These are phyloP conservation scores for Aureobasidium sp. DNA, from an alignment of 2,329 filamentous ascomycete genomes.

Conservation along the genomic window DNA sequence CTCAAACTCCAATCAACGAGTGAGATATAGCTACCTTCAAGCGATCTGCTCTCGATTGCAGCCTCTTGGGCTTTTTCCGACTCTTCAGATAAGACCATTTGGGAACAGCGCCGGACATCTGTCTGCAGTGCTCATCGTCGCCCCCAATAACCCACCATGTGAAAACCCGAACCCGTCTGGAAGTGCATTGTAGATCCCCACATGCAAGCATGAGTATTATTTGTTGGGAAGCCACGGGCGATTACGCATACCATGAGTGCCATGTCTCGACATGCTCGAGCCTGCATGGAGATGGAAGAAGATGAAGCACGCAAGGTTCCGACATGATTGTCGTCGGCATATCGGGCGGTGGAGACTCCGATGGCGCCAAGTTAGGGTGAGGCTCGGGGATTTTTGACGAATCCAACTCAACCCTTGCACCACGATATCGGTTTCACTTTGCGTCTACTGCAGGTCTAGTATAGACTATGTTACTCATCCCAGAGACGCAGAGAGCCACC, in stretches of 20 bases:
- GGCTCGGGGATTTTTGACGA: neutral
- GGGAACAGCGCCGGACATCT: neutral
- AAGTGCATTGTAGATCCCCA: conserved; percentile 1
- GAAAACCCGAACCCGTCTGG: neutral
- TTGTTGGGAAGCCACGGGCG: conserved; percentile 10
- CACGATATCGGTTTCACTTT: neutral
- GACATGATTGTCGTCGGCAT: neutral
- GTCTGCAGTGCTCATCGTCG: neutral
- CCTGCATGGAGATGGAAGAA: neutral
- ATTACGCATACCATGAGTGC: neutral
- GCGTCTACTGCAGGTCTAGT: neutral
- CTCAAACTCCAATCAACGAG: neutral
- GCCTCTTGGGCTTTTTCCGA: neutral
- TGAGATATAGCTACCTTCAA: neutral
- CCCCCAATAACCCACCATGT: neutral
- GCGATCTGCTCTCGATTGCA: neutral
- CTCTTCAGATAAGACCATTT: neutral
- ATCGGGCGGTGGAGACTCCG: neutral
- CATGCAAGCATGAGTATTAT: neutral
- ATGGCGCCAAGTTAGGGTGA: neutral
- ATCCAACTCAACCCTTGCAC: neutral
- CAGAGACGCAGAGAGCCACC: neutral
- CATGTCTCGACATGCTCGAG: neutral
- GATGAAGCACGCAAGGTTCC: neutral
- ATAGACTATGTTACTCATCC: neutral